phyloP scores from a whole-genome alignment of 2,329 filamentous ascomycete genomes.

The Amauroascus verrucosus region DNA sequence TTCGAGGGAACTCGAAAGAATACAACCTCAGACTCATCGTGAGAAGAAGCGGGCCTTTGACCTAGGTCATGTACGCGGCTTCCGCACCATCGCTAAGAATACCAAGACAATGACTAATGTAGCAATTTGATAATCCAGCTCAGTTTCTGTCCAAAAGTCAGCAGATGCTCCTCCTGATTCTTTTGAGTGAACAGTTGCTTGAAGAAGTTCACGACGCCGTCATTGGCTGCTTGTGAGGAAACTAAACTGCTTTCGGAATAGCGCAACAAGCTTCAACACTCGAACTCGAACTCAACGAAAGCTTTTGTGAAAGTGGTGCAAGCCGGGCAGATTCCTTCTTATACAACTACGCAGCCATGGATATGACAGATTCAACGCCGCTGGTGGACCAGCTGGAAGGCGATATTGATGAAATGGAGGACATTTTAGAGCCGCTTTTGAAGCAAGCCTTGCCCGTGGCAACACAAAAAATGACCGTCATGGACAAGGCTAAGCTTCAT shows the following conservation, averaged over 20 bases:
- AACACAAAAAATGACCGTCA: constrained; percentile 70
- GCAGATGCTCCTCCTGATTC: too few species aligned
- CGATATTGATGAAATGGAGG: constrained; percentile 69
- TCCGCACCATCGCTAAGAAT: not conserved
- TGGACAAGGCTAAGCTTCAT: constrained; percentile 91
- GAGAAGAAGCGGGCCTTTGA: not conserved
- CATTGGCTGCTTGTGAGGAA: not conserved
- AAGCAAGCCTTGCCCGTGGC: constrained; percentile 53
- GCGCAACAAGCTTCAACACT: not conserved
- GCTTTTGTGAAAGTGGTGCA: too few species aligned
- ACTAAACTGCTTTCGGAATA: not conserved
- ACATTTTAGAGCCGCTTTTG: constrained; percentile 63
- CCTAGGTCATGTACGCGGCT: too few species aligned
- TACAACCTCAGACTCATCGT: not conserved
- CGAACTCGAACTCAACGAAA: not conserved
- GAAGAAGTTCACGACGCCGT: not conserved
- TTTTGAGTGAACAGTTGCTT: too few species aligned
- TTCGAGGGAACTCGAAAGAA: not conserved
- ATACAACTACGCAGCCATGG: constrained; percentile 34
- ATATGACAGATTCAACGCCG: constrained; percentile 50
- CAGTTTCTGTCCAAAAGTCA: too few species aligned
- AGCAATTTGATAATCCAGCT: not conserved
- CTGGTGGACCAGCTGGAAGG: constrained; percentile 64
- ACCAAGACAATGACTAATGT: not conserved
- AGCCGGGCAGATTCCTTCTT: not conserved